Conservation (phyloP, 2,329 filamentous ascomycete genomes). For the Colletotrichum cuscutae region DNA sequence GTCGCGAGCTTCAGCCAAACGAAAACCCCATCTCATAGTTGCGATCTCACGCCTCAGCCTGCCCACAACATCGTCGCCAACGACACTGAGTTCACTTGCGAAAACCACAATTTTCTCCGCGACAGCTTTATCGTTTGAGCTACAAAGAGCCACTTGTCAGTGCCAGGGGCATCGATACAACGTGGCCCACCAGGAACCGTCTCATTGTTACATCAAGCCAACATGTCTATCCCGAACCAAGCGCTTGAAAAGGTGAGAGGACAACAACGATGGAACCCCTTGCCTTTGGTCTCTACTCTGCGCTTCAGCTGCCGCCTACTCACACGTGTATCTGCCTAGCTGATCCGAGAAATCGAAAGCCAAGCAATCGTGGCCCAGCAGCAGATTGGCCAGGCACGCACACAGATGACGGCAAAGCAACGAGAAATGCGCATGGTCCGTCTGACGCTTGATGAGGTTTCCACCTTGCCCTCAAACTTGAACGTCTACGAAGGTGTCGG, state of each 20-base stretch:
- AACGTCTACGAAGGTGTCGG: slow-evolving; percentile 94
- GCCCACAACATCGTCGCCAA: background rate
- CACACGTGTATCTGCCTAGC: slow-evolving; percentile 56
- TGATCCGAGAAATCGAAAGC: slow-evolving; percentile 92
- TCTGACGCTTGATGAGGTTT: slow-evolving; percentile 85
- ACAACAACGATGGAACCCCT: background rate
- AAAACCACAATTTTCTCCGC: background rate
- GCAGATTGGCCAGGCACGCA: slow-evolving; percentile 86
- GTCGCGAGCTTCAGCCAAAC: no score
- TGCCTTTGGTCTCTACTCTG: background rate
- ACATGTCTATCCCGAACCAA: slow-evolving; percentile 94
- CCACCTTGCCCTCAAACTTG: slow-evolving; percentile 78
- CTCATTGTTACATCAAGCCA: slow-evolving; percentile 38
- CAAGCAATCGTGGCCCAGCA: slow-evolving; percentile 91
- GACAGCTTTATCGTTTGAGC: background rate
- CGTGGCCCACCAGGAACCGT: background rate
- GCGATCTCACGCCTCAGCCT: background rate
- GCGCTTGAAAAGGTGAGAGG: slow-evolving; percentile 85
- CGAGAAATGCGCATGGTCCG: slow-evolving; percentile 90
- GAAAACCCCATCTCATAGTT: background rate
- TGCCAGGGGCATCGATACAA: background rate
- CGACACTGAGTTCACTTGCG: background rate
- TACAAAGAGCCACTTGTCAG: background rate
- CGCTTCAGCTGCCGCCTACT: slow-evolving; percentile 23
- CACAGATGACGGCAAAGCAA: slow-evolving; percentile 86